Evolutionary conservation across 345 rosid species (phyloP).

Genomic region (Nephelium lappaceum): DNA sequence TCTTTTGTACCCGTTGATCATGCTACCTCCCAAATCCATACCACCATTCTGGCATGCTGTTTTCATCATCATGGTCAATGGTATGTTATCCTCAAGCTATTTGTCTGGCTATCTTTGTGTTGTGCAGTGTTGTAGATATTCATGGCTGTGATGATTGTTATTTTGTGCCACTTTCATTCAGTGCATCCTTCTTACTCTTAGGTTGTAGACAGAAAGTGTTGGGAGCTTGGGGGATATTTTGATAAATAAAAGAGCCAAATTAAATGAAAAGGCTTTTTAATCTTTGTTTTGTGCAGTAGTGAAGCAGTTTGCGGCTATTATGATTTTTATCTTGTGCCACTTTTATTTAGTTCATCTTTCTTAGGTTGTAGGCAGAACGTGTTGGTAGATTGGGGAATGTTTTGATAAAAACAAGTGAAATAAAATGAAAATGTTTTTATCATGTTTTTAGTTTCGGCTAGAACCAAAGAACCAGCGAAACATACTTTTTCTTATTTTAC

Average conservation of each 20-base stretch:
- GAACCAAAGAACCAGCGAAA: no score
- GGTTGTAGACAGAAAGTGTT: not conserved
- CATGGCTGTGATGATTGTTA: not conserved
- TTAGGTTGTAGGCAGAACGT: not conserved
- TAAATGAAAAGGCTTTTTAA: not conserved
- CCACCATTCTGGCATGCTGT: constrained; percentile 99
- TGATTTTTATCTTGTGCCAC: not conserved
- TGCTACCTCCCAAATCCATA: constrained; percentile 96
- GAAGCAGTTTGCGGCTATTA: not conserved
- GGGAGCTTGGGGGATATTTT: not conserved
- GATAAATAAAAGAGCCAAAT: not conserved
- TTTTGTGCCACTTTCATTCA: not conserved
- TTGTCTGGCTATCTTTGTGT: not conserved
- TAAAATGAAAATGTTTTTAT: not conserved
- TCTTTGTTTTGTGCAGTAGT: not conserved
- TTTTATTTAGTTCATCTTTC: not conserved
- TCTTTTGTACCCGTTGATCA: constrained; percentile 82
- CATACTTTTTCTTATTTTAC: no score
- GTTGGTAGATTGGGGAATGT: not conserved
- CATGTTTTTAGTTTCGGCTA: not conserved
- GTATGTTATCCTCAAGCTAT: constrained; percentile 48
- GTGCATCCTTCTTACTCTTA: not conserved
- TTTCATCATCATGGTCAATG: constrained; percentile 91
- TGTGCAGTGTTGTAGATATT: not conserved
- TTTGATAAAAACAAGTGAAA: not conserved